phyloP scores from a whole-genome alignment of 139 green algal species.

The Chlorella sp. region DNA sequence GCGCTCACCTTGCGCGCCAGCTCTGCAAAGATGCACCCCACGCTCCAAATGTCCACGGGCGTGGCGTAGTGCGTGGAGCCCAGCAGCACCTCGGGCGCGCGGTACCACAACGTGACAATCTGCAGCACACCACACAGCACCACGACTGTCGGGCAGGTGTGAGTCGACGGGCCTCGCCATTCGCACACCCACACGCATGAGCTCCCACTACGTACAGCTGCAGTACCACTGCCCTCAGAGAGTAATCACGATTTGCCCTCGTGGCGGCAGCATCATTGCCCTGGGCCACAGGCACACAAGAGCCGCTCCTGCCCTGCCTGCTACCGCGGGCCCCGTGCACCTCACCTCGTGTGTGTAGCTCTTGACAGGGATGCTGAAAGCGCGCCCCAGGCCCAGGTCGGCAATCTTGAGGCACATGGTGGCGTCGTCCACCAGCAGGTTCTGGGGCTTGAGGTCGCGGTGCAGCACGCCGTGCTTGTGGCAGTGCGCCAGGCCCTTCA shows the following conservation, averaged over 20 bases:
- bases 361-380: constrained; percentile 96
- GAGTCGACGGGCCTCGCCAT: too few relatives aligned
- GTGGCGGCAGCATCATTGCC: too few relatives aligned
- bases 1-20: constrained; percentile 50
- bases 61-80: constrained; percentile 92
- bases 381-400: constrained; percentile 91
- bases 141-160: too few relatives aligned
- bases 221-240: too few relatives aligned
- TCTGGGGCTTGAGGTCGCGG: constrained; percentile 97
- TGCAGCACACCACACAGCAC: constrained; percentile 9
- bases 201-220: too few relatives aligned
- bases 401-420: constrained; percentile 88
- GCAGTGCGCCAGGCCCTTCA: constrained; percentile 90
- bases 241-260: too few relatives aligned
- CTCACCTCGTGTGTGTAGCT: constrained; percentile 98
- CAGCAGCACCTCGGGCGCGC: constrained; percentile 96
- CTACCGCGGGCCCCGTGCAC: too few relatives aligned
- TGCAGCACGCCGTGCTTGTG: constrained; percentile 97
- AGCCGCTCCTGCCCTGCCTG: too few relatives aligned
- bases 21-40: constrained; percentile 98
- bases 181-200: too few relatives aligned
- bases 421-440: constrained; percentile 84
- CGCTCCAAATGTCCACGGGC: constrained; percentile 96
- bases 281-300: too few relatives aligned
- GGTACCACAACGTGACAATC: constrained; percentile 98